Evolutionary conservation across 1,139 yeast species (phyloP).

Genomic region (Geotrichum macrosporum): DNA sequence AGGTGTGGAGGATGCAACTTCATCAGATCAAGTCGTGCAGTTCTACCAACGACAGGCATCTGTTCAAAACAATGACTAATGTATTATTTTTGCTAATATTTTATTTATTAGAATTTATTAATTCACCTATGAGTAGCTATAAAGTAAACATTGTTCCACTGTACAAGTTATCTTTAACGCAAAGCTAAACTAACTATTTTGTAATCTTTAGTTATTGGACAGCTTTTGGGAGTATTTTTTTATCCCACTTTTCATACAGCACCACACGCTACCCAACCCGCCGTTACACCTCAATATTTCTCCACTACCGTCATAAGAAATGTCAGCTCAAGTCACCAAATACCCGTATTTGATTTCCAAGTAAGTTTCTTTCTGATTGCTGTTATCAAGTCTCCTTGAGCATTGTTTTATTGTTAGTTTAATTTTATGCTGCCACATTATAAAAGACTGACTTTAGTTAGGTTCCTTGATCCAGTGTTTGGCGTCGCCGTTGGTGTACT

Average conservation of each 20-base stretch:
- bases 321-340: constrained; percentile 17
- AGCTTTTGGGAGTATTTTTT: no score
- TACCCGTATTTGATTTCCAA: constrained; percentile 22
- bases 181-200: no score
- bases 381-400: no score
- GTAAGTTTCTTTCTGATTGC: no score
- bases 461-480: constrained; percentile 21
- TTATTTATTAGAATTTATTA: constrained; percentile 11
- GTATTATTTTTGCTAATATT: not conserved
- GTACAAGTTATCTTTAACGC: no score
- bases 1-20: constrained; percentile 81
- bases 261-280: not conserved
- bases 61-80: constrained; percentile 16
- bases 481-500: constrained; percentile 21
- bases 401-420: no score
- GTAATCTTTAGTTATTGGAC: no score
- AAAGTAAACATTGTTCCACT: no score
- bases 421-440: no score
- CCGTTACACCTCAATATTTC: not conserved
- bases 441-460: no score
- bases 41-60: constrained; percentile 74
- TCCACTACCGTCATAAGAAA: not conserved
- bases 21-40: constrained; percentile 84
- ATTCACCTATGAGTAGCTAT: no score
- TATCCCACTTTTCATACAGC: no score